A percentile compares a stretch with the other conserved stretches of the same genome.
phyloP scores from a whole-genome alignment of 2,329 filamentous ascomycete species.

The Aschersonia sp. region DNA sequence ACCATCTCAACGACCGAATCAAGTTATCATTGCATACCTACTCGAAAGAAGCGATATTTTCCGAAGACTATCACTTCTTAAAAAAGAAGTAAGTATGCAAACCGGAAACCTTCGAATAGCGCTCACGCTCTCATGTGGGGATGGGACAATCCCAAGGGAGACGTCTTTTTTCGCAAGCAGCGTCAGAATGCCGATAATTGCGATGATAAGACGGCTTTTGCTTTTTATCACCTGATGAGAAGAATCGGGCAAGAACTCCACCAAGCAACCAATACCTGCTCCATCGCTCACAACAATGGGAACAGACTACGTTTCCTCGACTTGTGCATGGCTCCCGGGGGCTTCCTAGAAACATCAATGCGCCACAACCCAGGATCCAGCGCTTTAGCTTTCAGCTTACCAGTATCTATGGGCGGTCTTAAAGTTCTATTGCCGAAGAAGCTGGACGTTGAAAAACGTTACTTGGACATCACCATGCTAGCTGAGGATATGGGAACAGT shows the following conservation, averaged over 20 bases:
- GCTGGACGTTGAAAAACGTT: slow-evolving; percentile 7
- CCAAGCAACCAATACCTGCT: slow-evolving; percentile 15
- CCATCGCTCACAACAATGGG: slow-evolving; percentile 2
- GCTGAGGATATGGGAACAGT: slow-evolving; percentile 24
- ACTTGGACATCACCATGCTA: slow-evolving; percentile 36
- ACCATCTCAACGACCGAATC: not conserved
- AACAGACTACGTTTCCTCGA: slow-evolving; percentile 26
- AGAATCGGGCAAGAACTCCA: slow-evolving; percentile 27
- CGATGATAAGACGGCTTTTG: not conserved
- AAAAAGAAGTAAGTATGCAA: slow-evolving; percentile 1
- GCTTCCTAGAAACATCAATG: slow-evolving; percentile 27
- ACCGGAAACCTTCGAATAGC: not conserved
- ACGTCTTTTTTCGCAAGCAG: slow-evolving; percentile 26
- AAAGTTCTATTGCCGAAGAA: slow-evolving; percentile 13
- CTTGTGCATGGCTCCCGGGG: slow-evolving; percentile 41
- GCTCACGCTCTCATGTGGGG: slow-evolving; percentile 17
- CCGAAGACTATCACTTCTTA: slow-evolving; percentile 1
- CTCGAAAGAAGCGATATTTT: not conserved
- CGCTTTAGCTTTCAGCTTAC: slow-evolving; percentile 24
- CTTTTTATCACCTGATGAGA: slow-evolving; percentile 26
- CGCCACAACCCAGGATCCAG: slow-evolving; percentile 16
- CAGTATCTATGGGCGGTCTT: slow-evolving; percentile 24
- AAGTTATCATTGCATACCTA: not conserved
- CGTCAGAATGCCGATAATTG: slow-evolving; percentile 8
- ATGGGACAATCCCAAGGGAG: slow-evolving; percentile 26